Evolutionary conservation across 371 early-diverging fungal genomes (phyloP), one percentile per base, ranked within the genome.

Genomic region (Mortierella sp.): DNA sequence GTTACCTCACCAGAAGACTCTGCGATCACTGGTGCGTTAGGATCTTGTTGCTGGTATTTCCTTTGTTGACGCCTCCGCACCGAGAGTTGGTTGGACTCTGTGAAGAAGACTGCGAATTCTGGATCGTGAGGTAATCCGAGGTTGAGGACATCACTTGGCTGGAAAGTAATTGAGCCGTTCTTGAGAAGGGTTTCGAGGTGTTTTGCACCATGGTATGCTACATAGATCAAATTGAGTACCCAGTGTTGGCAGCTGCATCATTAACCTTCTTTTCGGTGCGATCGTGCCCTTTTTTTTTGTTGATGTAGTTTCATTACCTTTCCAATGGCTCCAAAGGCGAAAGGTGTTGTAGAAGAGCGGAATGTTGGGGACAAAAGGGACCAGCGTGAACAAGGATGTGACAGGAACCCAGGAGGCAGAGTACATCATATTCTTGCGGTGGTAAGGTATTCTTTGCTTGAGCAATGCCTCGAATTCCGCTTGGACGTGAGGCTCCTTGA

Each of bases 311-410:
- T n/a, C n/a, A 30, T 27, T 76, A 87, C 87, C 87, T 82, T 89
- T 89, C 80, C 90, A 93, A 60, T 94, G 92, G 49, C 91, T 91
- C 80, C 92, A 92, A 18, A 93, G 80, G 6, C 95, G 89, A 65
- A 91, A 93, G 24, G 91, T 61, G 64, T 94, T 94, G 79, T 94
- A 94, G 23, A 90, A 89, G 16, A 94, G 76, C 0, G 93, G 93
- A 47, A 94, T 87, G 76, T 94, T 94, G 34, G 95, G 95, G 6
- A 93, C 76, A 16, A 93, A 56, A 1, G 95, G 95, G 0, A 94
- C 88, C 61, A 93, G 69, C 5, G 83, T 87, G 82, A 93, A 92
- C 18, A 88, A 80, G 49, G 87, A 83, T 6, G 94, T 78, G 34
- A 93, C 70, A 1, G 95, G 95, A 8, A 93, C 81, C 84, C 85